Conservation (phyloP, 768 basidiomycete genomes). For the Vararia minispora region DNA sequence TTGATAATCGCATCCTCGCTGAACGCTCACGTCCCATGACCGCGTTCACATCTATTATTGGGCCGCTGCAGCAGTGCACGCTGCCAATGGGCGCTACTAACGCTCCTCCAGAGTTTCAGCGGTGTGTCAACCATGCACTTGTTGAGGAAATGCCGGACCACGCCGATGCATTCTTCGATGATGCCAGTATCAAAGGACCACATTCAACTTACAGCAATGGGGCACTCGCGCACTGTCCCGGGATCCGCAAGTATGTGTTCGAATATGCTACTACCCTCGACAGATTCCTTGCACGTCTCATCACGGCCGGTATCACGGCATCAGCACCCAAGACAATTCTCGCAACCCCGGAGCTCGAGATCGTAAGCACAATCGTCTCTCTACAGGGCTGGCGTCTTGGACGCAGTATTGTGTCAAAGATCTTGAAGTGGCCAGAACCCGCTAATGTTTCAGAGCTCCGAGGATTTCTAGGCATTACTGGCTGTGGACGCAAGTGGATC, state of each 20-base stretch:
- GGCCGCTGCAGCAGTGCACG: constrained; percentile 2
- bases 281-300: constrained; percentile 15
- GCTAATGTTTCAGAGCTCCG: constrained; percentile 10
- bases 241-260: constrained; percentile 21
- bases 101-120: constrained; percentile 8
- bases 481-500: constrained; percentile 12
- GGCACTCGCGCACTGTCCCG: constrained; percentile 11
- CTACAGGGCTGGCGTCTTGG: constrained; percentile 22
- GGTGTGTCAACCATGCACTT: constrained; percentile 8
- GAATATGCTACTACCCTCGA: constrained; percentile 18
- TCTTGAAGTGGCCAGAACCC: constrained; percentile 17
- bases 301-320: constrained; percentile 20
- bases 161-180: constrained; percentile 17
- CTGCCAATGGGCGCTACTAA: constrained; percentile 12
- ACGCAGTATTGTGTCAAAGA: constrained; percentile 16
- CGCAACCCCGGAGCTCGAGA: constrained; percentile 12
- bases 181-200: constrained; percentile 15
- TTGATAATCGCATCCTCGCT: too few relatives aligned
- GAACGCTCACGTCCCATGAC: constrained; percentile 13
- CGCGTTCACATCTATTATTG: constrained; percentile 11
- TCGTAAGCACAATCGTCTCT: constrained; percentile 22
- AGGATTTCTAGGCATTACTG: constrained; percentile 14
- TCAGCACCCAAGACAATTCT: constrained; percentile 22
- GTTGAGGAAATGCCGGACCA: constrained; percentile 1
- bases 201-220: constrained; percentile 9